Evolutionary conservation across 805 yeast species (phyloP), one percentile per base, ranked within the genome.

Genomic region (Ogataea salicorniae): DNA sequence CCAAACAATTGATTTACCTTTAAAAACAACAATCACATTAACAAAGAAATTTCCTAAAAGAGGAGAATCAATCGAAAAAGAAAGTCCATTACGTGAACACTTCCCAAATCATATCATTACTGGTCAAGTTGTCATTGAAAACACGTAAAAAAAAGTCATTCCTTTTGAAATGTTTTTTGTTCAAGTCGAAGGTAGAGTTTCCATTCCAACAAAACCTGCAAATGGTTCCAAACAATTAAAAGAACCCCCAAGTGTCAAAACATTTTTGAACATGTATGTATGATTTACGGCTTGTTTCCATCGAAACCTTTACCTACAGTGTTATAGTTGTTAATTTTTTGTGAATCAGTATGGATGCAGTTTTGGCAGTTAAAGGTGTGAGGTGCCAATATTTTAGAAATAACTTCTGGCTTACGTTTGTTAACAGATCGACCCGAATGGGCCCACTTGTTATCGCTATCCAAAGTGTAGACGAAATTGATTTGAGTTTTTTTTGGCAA

Each of bases 141-240:
- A 80, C 55, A 64, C 55, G 6, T 62, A 77, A 1, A 45, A 59
- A 1, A 52, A 63, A 16, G 66, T 71, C 0, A 68, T 83, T 18
- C 75, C 76, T 2, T 84, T 83, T 57, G 84, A 83, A 54, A 79
- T 80, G 81, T 77, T 83, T 57, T 70, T 77, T 45, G 75, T 80
- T 7, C 68, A 80, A 2, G 66, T 81, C 29, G 86, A 81, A 56
- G 86, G 85, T 1, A 63, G 60, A 16, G 58, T 67, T 23, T 67
- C 70, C 20, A 5, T 46, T 63, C 0, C 58, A 57, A 4, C 20
- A 33, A 20, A 6, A 29, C 4, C 8, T 11, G 26, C 3, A 31
- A 18, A 29, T 35, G 14, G 45, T 22, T 8, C 48, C 16, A 42
- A 26, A 23, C 9, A 33, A 39, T 46, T n/a, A 22, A 37, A 42